phyloP scores from a whole-genome alignment of 2,329 filamentous ascomycete genomes.

The Talaromyces sp. region DNA sequence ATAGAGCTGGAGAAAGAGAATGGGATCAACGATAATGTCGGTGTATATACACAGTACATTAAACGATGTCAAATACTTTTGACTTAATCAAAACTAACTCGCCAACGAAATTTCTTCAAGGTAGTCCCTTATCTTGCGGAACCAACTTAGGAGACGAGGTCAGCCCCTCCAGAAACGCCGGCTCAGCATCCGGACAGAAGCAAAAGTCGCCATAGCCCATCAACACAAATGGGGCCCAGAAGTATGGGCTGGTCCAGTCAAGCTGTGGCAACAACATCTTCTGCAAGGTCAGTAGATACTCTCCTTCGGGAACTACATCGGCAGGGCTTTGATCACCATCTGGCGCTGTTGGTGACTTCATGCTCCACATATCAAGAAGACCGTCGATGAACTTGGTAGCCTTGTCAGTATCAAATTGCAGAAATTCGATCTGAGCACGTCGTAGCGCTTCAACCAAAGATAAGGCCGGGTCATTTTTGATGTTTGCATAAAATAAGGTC shows the following conservation, averaged over 20 bases:
- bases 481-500: conserved; percentile 18
- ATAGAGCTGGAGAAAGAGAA: conserved; percentile 27
- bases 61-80: background rate
- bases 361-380: conserved; percentile 13
- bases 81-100: background rate
- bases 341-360: background rate
- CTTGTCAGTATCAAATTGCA: conserved; percentile 14
- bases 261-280: conserved; percentile 18
- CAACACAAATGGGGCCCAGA: conserved; percentile 19
- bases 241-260: conserved; percentile 20
- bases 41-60: background rate
- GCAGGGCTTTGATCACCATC: conserved; percentile 6
- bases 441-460: conserved; percentile 14
- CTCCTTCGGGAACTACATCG: conserved; percentile 17
- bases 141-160: background rate
- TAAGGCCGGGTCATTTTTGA: conserved; percentile 11
- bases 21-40: conserved; percentile 22
- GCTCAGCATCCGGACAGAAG: conserved; percentile 5
- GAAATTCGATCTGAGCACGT: conserved; percentile 16
- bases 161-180: background rate
- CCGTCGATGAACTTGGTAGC: conserved; percentile 15
- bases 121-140: background rate
- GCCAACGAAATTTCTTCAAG: background rate
- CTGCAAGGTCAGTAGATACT: conserved; percentile 14
- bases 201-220: conserved; percentile 19